Evolutionary conservation across 768 basidiomycete species (phyloP).

Genomic region (Tylopilus rubrobrunneus): DNA sequence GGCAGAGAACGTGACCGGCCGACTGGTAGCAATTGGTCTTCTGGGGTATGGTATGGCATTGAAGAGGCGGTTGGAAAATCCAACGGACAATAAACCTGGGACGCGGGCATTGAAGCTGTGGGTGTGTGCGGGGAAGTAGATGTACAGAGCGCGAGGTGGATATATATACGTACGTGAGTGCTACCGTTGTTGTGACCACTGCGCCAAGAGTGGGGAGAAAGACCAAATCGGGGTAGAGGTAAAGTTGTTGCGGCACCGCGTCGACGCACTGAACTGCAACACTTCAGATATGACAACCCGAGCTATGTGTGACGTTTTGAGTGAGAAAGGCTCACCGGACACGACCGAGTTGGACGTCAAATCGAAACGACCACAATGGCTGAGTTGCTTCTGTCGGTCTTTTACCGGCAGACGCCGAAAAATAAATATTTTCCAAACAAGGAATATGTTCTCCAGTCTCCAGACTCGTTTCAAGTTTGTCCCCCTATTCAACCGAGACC

Average conservation of each 20-base stretch:
- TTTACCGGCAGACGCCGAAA: slow-evolving; percentile 22
- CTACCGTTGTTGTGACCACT: slow-evolving; percentile 17
- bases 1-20: slow-evolving; percentile 21
- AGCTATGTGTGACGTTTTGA: not conserved
- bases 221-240: slow-evolving; percentile 22
- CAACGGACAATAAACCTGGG: slow-evolving; percentile 21
- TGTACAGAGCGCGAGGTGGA: not conserved
- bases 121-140: not conserved
- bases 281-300: not conserved
- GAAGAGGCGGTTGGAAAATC: slow-evolving; percentile 12
- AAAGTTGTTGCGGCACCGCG: not conserved
- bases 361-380: not conserved
- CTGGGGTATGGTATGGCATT: slow-evolving; percentile 4
- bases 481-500: too few relatives aligned
- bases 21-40: slow-evolving; percentile 9
- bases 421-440: slow-evolving; percentile 4
- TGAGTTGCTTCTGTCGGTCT: slow-evolving; percentile 11
- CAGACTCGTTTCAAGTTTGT: not conserved
- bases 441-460: not conserved
- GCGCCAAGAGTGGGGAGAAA: not conserved
- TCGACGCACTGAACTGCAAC: not conserved
- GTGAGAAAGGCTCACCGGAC: not conserved
- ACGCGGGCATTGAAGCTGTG: slow-evolving; percentile 17
- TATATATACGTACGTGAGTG: not conserved
- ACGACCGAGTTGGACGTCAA: slow-evolving; percentile 6